Conservation (phyloP, 2,329 filamentous ascomycete species). For the Thermothelomyces thermophilus region DNA sequence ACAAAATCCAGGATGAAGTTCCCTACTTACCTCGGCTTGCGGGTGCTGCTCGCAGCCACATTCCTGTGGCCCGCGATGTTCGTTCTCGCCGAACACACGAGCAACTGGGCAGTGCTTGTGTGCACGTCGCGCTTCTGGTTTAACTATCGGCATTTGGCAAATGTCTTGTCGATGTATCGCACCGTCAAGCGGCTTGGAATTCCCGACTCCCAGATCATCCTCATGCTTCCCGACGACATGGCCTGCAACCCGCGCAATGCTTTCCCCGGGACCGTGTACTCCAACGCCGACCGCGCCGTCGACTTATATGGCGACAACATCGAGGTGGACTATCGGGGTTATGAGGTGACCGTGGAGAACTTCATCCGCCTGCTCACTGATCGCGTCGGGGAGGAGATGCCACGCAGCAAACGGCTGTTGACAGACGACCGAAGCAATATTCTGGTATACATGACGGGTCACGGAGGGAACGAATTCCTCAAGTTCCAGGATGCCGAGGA, state of each 20-base stretch:
- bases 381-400: slow-evolving; percentile 88
- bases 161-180: slow-evolving; percentile 93
- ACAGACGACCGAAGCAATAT: slow-evolving; percentile 97
- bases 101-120: slow-evolving; percentile 98
- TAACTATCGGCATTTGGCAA: slow-evolving; percentile 97
- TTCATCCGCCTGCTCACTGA: slow-evolving; percentile 95
- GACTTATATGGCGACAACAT: slow-evolving; percentile 98
- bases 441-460: slow-evolving; percentile 97
- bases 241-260: slow-evolving; percentile 98
- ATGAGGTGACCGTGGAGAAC: slow-evolving; percentile 98
- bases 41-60: slow-evolving; percentile 42
- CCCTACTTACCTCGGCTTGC: slow-evolving; percentile 37
- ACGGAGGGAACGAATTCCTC: slow-evolving; percentile 94
- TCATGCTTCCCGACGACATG: slow-evolving; percentile 99
- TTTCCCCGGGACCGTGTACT: slow-evolving; percentile 96
- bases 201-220: slow-evolving; percentile 96
- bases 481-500: slow-evolving; percentile 99
- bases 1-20: slow-evolving; percentile 44
- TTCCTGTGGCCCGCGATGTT: slow-evolving; percentile 40
- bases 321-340: slow-evolving; percentile 95
- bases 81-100: slow-evolving; percentile 71
- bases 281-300: slow-evolving; percentile 90
- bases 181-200: slow-evolving; percentile 97
- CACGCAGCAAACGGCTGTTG: slow-evolving; percentile 83
- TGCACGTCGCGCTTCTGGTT: slow-evolving; percentile 99